phyloP scores from a whole-genome alignment of 345 rosid genomes.

The Citropsis articulata region DNA sequence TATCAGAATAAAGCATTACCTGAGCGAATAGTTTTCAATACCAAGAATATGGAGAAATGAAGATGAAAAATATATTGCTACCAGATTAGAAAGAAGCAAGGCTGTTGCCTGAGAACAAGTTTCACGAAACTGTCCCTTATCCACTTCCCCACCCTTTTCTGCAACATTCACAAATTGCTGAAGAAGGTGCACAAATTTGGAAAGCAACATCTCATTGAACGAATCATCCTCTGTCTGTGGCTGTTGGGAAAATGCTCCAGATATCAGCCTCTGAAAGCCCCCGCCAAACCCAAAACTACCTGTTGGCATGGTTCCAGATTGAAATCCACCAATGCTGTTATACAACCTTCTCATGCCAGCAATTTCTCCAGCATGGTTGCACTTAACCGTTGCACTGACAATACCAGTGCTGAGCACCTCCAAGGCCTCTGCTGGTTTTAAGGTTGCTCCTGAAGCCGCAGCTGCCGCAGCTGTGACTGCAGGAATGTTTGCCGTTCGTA shows the following conservation, averaged over 20 bases:
- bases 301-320: slow-evolving; percentile 51
- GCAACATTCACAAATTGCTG: slow-evolving; percentile 88
- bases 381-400: slow-evolving; percentile 94
- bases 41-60: neutral
- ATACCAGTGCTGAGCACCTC: slow-evolving; percentile 96
- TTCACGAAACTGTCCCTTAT: slow-evolving; percentile 82
- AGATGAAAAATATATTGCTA: slow-evolving; percentile 28
- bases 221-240: slow-evolving; percentile 72
- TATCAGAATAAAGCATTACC: slow-evolving; percentile 7
- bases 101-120: slow-evolving; percentile 97
- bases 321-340: slow-evolving; percentile 93
- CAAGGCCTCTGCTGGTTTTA: slow-evolving; percentile 78
- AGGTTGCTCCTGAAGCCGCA: slow-evolving; percentile 95
- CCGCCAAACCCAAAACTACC: slow-evolving; percentile 56
- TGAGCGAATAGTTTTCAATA: neutral
- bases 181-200: slow-evolving; percentile 82
- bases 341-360: slow-evolving; percentile 98
- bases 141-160: slow-evolving; percentile 90
- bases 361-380: slow-evolving; percentile 97
- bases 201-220: slow-evolving; percentile 83
- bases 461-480: slow-evolving; percentile 99
- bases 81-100: slow-evolving; percentile 91
- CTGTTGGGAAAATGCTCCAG: slow-evolving; percentile 83
- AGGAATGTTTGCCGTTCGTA: slow-evolving; percentile 88
- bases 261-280: slow-evolving; percentile 83